Base-by-base conservation (phyloP, 345 rosid genomes). In the Melaleuca quinquenervia region DNA sequence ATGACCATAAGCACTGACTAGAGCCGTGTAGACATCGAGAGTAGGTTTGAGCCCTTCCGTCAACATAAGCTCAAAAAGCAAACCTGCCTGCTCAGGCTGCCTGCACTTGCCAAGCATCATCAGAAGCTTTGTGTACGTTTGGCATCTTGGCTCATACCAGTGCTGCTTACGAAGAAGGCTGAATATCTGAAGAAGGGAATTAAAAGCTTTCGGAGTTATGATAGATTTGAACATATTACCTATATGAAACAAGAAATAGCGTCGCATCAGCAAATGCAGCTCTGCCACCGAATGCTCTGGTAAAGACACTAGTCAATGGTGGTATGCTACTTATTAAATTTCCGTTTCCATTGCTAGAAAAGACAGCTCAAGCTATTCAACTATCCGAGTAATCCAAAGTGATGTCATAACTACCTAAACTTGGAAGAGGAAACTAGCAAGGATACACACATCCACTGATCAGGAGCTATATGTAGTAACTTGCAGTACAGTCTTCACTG, bases 101-200 rank as follows among this genome's bases (percentile, higher is more conserved):
- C 85, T 86, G 90, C 99, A 94, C 87, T 90, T 94, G 84, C 98
- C 95, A 76, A 96, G 96, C 90, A 94, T 94, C 95, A 94, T 91
- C 86, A 95, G 87, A 29, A 94, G 86, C 90, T 91, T 95, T 32
- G 94, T 87, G 84, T 93, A 93, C 0, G 93, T 93, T 86, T 90
- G 94, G 91, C 96, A 89, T 88, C 96, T 93, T 64, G 98, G 95
- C 82, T 90, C 90, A 84, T 96, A 94, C 98, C 98, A 95, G 2
- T 90, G 94, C 85, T 96, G 96, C 90, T 91, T 91, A 18, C 95
- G 95, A 36, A 96, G 95, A 87, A 94, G 98, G 82, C 87, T 88
- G 85, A 95, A 94, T 83, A 95, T 94, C 97, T 94, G 88, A 74
- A 53, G 83, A 1, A 41, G 48, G 21, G 21, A 54, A 9, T 58